Base-by-base conservation (phyloP, 2,329 filamentous ascomycete species). In the Ampelomyces quisqualis region DNA sequence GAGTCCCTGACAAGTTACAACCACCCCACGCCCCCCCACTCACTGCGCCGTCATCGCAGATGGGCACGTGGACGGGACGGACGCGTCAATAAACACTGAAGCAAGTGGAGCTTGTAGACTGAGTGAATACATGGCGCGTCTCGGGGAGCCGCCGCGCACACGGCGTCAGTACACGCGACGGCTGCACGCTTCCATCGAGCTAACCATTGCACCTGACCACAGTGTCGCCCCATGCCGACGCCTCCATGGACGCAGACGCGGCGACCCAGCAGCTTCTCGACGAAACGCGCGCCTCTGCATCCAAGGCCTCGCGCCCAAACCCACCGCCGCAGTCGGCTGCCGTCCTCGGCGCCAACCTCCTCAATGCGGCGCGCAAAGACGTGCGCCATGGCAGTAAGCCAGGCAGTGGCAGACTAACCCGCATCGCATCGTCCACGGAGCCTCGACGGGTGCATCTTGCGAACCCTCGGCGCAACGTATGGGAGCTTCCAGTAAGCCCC, bases 291-390 rank as follows among this genome's bases (percentile, higher is more conserved):
- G 17, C 14, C 2, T 19, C 7, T 17, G 15, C 29, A 31, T 17
- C 17, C 10, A 6, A 17, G 19, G 15, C 11, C 29, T 17, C 7
- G 35, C 41, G 4, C 38, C 49, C 9, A 8, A 32, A 34, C 2
- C 29, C n/a, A n/a, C 39, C 32, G 8, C 29, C 32, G 7, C 29
- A 36, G 7, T 26, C 50, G 27, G 45, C 55, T 2, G 51, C 57
- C 9, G 42, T 55, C 7, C 23, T 43, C 9, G 53, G 53, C 40
- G 60, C 60, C 17, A 47, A 33, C 23, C 53, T 64, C 3, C 53
- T 68, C 21, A 68, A 68, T 41, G 51, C 56, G 13, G 63, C 60
- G 18, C 60, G 62, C 19, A 34, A 54, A 23, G 26, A 46, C 13
- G 40, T 38, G 8, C 43, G 27, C 3, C 38, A 32, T 10, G 29